Evolutionary conservation across 495 filamentous ascomycete species (phyloP).

Genomic region (Podospora tetraspora): DNA sequence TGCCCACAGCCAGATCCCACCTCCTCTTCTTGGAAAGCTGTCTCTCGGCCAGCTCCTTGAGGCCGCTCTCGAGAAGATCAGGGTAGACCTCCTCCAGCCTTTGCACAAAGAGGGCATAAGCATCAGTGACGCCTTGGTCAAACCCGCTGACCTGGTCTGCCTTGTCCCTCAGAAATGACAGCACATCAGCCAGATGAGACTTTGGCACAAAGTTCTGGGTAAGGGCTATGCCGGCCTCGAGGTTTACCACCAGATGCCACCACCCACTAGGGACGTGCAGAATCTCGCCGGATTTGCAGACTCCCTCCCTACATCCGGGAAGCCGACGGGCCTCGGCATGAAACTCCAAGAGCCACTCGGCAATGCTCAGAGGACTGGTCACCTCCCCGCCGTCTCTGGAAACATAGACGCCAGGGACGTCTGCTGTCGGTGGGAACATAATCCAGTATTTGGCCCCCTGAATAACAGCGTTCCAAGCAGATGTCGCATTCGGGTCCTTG

Average conservation of each 20-base stretch:
- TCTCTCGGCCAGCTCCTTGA: constrained; percentile 58
- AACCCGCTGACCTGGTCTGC: constrained; percentile 85
- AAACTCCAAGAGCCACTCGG: constrained; percentile 90
- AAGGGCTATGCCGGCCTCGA: constrained; percentile 76
- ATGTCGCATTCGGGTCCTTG: constrained; percentile 66
- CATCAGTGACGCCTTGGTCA: constrained; percentile 62
- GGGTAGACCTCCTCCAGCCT: constrained; percentile 60
- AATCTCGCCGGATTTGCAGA: constrained; percentile 84
- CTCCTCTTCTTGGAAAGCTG: constrained; percentile 65
- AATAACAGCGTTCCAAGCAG: constrained; percentile 94
- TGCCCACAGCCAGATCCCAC: constrained; percentile 73
- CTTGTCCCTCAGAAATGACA: constrained; percentile 80
- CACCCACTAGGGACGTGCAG: constrained; percentile 88
- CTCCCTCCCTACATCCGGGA: constrained; percentile 77
- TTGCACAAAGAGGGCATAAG: constrained; percentile 70
- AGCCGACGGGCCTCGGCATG: constrained; percentile 78
- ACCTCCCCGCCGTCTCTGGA: constrained; percentile 91
- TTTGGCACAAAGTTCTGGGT: constrained; percentile 95
- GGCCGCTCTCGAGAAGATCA: constrained; percentile 57
- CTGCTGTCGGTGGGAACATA: constrained; percentile 64
- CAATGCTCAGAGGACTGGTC: constrained; percentile 88
- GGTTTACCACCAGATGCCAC: constrained; percentile 96
- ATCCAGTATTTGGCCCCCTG: constrained; percentile 97
- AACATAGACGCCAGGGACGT: constrained; percentile 79
- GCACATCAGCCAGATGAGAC: constrained; percentile 63